A percentile compares a stretch with the other conserved stretches of the same genome.
These are phyloP conservation scores for Crinitomyces ghanaensis DNA, from an alignment of 805 yeast genomes.

Conservation along the genomic window DNA sequence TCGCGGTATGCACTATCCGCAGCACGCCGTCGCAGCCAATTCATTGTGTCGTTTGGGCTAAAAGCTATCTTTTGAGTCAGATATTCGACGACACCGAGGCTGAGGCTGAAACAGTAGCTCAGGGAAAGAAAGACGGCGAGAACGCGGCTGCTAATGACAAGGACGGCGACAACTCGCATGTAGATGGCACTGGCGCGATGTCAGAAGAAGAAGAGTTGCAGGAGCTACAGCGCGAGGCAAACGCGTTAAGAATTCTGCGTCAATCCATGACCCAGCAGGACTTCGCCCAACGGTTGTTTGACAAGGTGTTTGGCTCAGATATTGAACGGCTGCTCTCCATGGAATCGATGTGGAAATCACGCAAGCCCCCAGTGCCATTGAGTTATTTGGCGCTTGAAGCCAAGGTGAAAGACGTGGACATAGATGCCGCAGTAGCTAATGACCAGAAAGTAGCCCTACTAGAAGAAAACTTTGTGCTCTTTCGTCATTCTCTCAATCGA, in stretches of 20 bases:
- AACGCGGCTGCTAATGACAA: slow-evolving; percentile 53
- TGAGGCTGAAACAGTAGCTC: too few relatives aligned
- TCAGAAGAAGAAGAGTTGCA: slow-evolving; percentile 38
- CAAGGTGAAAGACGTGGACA: slow-evolving; percentile 10
- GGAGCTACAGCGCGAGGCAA: slow-evolving; percentile 25
- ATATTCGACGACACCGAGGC: slow-evolving; percentile 44
- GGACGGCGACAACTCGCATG: slow-evolving; percentile 56
- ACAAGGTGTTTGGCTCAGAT: slow-evolving; percentile 56
- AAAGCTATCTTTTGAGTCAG: slow-evolving; percentile 74
- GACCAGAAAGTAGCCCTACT: slow-evolving; percentile 46
- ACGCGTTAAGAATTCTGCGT: slow-evolving; percentile 26
- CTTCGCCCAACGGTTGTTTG: slow-evolving; percentile 22
- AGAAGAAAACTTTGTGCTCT: slow-evolving; percentile 50
- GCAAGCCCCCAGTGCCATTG: slow-evolving; percentile 60
- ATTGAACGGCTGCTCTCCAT: slow-evolving; percentile 60
- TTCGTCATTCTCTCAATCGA: slow-evolving; percentile 36
- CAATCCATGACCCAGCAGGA: slow-evolving; percentile 25
- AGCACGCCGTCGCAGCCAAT: slow-evolving; percentile 95
- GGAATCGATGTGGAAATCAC: slow-evolving; percentile 66
- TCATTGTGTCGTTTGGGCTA: slow-evolving; percentile 97
- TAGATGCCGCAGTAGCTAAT: slow-evolving; percentile 23
- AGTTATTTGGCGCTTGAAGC: slow-evolving; percentile 22
- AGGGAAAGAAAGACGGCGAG: slow-evolving; percentile 57
- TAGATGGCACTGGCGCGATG: slow-evolving; percentile 50
- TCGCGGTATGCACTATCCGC: slow-evolving; percentile 93